Evolutionary conservation across 176 grass and related monocot genomes (phyloP), one percentile per base, ranked within the genome.

Genomic region (Zizania latifolia): DNA sequence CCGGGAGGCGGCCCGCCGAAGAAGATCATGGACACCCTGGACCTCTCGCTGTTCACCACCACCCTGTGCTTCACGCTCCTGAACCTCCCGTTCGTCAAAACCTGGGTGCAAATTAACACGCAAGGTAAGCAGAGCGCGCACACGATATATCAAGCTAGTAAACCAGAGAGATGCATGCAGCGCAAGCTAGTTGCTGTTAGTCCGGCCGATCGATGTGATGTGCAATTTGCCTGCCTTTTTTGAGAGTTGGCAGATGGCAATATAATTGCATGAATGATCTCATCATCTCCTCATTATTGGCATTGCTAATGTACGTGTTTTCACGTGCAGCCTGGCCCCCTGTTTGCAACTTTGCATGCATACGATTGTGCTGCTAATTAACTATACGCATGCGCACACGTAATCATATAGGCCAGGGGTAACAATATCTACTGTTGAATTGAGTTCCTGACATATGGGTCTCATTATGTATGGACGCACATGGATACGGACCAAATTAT

Each of bases 51-150:
- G 73, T 82, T 93, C n/a, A 89, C 93, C 81, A 97, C 70, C 60
- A 97, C 93, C 74, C 93, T 79, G 69, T 97, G 93, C 45, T 63
- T 90, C 81, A 97, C 93, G 58, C 93, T 97, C 83, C 83, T 85
- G 90, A 97, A 97, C 86, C 90, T 88, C 65, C 93, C 90, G 60
- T 97, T 97, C 73, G 93, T 97, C 77, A 97, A 3, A 71, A 97
- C 93, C 93, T 97, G 81, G 33, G 34, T 41, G n/a, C 15, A 37
- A 3, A n/a, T n/a, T n/a, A n/a, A 1, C 36, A 59, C 17, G 50
- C n/a, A 14, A 28, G 0, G 10, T 43, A 22, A 48, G n/a, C n/a
- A n/a, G n/a, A n/a, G n/a, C n/a, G n/a, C n/a, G n/a, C n/a, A n/a
- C n/a, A n/a, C n/a, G n/a, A n/a, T n/a, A n/a, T n/a, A n/a, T n/a